Evolutionary conservation across 495 filamentous ascomycete genomes (phyloP).

Genomic region (Hypoxylon fuscum): DNA sequence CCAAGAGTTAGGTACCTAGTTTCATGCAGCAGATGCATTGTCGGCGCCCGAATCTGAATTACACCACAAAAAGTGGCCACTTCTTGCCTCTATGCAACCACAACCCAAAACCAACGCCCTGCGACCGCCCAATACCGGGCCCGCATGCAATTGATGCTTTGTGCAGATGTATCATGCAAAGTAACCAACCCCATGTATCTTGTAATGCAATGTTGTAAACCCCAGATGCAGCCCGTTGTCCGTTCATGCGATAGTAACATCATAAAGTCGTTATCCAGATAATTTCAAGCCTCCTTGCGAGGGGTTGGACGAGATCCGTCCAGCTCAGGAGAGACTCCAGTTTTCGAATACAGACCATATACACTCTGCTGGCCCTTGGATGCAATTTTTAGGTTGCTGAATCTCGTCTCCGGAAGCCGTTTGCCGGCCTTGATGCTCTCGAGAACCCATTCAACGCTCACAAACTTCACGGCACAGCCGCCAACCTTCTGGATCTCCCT

Average conservation of each 20-base stretch:
- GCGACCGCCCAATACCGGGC: constrained; percentile 13
- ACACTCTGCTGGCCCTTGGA: constrained; percentile 70
- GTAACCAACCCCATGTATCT: constrained; percentile 33
- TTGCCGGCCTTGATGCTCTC: constrained; percentile 81
- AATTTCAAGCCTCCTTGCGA: constrained; percentile 8
- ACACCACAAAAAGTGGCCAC: background rate
- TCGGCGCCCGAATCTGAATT: background rate
- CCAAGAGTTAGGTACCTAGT: background rate
- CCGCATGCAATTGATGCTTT: constrained; percentile 27
- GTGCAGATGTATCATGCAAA: constrained; percentile 38
- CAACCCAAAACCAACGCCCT: constrained; percentile 27
- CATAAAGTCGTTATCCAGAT: constrained; percentile 14
- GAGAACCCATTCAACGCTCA: constrained; percentile 84
- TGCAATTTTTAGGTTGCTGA: constrained; percentile 68
- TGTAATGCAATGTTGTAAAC: constrained; percentile 34
- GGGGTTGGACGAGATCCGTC: constrained; percentile 11
- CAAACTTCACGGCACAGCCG: constrained; percentile 77
- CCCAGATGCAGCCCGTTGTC: constrained; percentile 24
- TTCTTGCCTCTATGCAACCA: constrained; percentile 17
- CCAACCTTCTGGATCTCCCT: constrained; percentile 75
- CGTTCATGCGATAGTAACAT: constrained; percentile 9
- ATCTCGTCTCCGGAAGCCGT: constrained; percentile 77
- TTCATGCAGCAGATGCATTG: background rate
- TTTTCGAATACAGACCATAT: constrained; percentile 56
- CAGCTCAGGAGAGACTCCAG: constrained; percentile 2